Evolutionary conservation across 306 rosid species (phyloP).

Genomic region (Geum urbanum): DNA sequence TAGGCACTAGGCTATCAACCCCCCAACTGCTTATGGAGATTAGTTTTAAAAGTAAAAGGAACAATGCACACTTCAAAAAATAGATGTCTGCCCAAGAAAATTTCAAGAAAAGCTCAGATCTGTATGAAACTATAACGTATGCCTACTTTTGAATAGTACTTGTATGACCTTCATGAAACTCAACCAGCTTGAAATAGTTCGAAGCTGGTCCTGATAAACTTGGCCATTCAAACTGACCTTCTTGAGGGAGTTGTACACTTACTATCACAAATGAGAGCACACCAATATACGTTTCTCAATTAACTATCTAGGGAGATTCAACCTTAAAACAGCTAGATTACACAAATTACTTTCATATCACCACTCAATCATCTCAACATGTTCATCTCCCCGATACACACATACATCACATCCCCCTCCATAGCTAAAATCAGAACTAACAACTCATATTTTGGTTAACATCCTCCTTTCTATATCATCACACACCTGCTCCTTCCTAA

Average conservation of each 20-base stretch:
- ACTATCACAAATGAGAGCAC: too few relatives aligned
- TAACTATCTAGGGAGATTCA: neutral
- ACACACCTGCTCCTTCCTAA: too few relatives aligned
- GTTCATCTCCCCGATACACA: neutral
- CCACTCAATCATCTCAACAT: neutral
- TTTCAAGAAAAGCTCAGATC: neutral
- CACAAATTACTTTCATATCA: neutral
- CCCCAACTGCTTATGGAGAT: neutral
- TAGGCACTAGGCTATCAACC: neutral
- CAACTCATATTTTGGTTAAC: neutral
- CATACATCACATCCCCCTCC: neutral
- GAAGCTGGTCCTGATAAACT: neutral
- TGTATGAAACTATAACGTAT: neutral
- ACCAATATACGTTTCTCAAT: too few relatives aligned
- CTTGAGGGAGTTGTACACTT: too few relatives aligned
- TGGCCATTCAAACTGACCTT: too few relatives aligned
- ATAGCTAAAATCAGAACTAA: neutral
- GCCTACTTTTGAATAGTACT: neutral
- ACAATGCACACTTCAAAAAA: neutral
- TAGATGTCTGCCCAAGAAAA: neutral
- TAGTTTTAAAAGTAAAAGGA: neutral
- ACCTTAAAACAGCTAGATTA: too few relatives aligned
- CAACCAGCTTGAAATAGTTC: neutral
- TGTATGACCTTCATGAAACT: neutral
- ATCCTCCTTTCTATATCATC: too few relatives aligned